A percentile compares a stretch with the other conserved stretches of the same genome.
phyloP scores from a whole-genome alignment of 345 rosid species.

The Salix dunnii region DNA sequence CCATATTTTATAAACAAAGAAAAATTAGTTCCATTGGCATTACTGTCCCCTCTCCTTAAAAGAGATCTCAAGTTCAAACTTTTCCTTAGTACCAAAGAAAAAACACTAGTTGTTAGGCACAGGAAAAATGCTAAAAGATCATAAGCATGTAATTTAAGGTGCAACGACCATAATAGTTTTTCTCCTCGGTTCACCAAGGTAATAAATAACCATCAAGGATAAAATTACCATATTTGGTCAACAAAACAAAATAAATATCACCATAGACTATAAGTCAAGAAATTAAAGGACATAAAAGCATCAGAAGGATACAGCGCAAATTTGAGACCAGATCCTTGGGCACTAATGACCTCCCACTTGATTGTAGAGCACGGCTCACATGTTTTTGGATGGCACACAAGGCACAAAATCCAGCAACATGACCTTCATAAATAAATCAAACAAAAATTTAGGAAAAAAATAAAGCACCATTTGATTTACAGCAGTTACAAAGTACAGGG shows the following conservation, averaged over 20 bases:
- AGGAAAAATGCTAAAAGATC: not conserved
- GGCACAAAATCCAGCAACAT: conserved; percentile 87
- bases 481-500: not conserved
- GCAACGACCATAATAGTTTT: not conserved
- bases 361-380: conserved; percentile 71
- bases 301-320: conserved; percentile 74
- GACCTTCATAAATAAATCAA: conserved; percentile 55
- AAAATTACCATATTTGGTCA: not conserved
- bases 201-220: not conserved
- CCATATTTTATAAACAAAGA: not conserved
- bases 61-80: too few relatives aligned
- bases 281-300: conserved; percentile 8
- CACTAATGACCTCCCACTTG: conserved; percentile 65
- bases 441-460: not conserved
- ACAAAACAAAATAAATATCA: not conserved
- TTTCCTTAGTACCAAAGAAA: too few relatives aligned
- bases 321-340: conserved; percentile 89
- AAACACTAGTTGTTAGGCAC: not conserved
- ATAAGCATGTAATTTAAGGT: not conserved
- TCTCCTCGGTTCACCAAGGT: not conserved
- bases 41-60: too few relatives aligned
- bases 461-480: not conserved
- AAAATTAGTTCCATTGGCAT: not conserved
- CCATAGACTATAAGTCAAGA: not conserved
- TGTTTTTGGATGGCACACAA: conserved; percentile 97